Conservation (phyloP, 2,329 filamentous ascomycete species). For the Hymenoscyphus occultus region DNA sequence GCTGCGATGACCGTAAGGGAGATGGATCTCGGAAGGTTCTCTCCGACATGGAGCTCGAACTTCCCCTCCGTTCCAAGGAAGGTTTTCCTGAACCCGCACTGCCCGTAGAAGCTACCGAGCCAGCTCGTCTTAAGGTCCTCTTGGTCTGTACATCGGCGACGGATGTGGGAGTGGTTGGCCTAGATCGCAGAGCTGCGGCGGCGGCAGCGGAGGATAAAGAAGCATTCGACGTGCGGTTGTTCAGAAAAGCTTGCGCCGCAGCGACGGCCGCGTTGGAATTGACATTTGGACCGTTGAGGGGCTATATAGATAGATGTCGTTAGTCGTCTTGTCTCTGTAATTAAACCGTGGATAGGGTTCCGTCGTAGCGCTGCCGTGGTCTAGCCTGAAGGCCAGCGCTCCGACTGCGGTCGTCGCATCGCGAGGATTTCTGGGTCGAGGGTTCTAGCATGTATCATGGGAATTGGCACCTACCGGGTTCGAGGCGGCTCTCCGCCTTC, state of each 20-base stretch:
- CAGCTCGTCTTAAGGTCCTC: slow-evolving; percentile 70
- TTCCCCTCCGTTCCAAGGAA: slow-evolving; percentile 62
- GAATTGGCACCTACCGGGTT: slow-evolving; percentile 40
- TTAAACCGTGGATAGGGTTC: not conserved
- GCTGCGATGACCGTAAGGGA: slow-evolving; percentile 46
- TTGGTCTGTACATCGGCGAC: slow-evolving; percentile 85
- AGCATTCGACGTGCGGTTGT: slow-evolving; percentile 58
- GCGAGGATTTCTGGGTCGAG: not conserved
- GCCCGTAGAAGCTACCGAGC: slow-evolving; percentile 67
- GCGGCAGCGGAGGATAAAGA: slow-evolving; percentile 82
- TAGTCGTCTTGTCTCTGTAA: not conserved
- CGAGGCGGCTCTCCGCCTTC: slow-evolving; percentile 39
- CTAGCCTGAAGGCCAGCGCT: not conserved
- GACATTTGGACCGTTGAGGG: slow-evolving; percentile 59
- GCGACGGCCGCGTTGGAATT: slow-evolving; percentile 75
- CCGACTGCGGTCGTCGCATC: slow-evolving; percentile 15
- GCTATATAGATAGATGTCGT: slow-evolving; percentile 42
- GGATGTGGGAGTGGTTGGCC: slow-evolving; percentile 73
- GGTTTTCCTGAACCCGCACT: slow-evolving; percentile 41
- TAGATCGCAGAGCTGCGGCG: slow-evolving; percentile 76
- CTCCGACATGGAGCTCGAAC: slow-evolving; percentile 81
- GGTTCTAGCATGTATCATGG: not conserved
- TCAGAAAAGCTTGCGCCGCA: slow-evolving; percentile 77
- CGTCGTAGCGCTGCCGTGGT: not conserved
- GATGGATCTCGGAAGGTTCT: slow-evolving; percentile 82